phyloP scores from a whole-genome alignment of 192 early-diverging fungal species.

The Rhizoclosmatium sp. region DNA sequence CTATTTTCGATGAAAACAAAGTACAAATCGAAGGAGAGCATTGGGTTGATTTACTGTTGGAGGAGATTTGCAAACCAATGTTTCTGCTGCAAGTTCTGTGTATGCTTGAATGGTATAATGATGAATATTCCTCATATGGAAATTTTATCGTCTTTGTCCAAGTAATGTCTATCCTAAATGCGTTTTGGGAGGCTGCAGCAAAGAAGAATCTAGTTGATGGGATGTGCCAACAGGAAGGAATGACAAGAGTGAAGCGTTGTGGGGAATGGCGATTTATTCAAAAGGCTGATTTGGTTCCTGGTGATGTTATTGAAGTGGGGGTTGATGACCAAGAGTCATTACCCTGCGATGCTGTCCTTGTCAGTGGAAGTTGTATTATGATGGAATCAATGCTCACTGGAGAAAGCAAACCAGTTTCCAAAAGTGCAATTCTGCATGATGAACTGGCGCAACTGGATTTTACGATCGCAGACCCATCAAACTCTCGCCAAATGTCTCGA shows the following conservation, averaged over 20 bases:
- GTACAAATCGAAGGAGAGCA: conserved; percentile 55
- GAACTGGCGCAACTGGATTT: conserved; percentile 73
- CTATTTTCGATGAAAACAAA: conserved; percentile 62
- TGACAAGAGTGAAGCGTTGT: conserved; percentile 74
- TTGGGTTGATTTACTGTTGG: conserved; percentile 54
- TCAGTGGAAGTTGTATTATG: conserved; percentile 95
- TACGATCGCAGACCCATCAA: conserved; percentile 66
- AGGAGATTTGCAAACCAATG: conserved; percentile 67
- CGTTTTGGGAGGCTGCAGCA: conserved; percentile 79
- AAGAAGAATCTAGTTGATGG: conserved; percentile 80
- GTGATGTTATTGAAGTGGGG: conserved; percentile 86
- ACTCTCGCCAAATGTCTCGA: conserved; percentile 77
- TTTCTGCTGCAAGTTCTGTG: conserved; percentile 65
- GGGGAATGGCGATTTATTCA: conserved; percentile 53
- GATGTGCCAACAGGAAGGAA: conserved; percentile 89
- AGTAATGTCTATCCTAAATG: conserved; percentile 75
- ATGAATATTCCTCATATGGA: conserved; percentile 97
- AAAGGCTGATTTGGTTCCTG: conserved; percentile 92
- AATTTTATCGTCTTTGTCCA: conserved; percentile 91
- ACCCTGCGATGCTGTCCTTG: conserved; percentile 92
- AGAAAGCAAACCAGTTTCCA: conserved; percentile 94
- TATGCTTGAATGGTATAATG: conserved; percentile 74
- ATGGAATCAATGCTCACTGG: conserved; percentile 99
- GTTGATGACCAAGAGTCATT: conserved; percentile 36
- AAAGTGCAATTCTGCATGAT: conserved; percentile 75